Conservation (phyloP, 2,329 filamentous ascomycete species). For the Mycosphaerelloides madeirae region DNA sequence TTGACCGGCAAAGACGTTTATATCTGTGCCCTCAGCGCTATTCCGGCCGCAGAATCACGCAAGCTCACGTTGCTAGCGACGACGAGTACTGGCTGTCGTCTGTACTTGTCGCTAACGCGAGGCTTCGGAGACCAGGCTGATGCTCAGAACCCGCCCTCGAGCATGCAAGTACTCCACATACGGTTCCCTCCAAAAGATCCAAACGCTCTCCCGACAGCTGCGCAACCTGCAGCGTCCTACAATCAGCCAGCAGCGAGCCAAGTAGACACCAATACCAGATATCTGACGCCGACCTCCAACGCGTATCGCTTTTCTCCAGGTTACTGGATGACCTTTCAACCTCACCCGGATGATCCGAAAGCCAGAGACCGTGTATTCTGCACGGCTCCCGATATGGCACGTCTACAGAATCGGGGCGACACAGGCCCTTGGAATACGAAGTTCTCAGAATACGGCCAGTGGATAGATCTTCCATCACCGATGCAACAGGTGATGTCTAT, state of each 20-base stretch:
- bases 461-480: slow-evolving; percentile 68
- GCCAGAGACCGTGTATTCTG: slow-evolving; percentile 65
- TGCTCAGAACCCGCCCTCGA: slow-evolving; percentile 69
- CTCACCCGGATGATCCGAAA: slow-evolving; percentile 39
- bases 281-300: slow-evolving; percentile 34
- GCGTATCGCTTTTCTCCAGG: slow-evolving; percentile 68
- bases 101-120: slow-evolving; percentile 87
- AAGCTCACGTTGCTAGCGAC: slow-evolving; percentile 86
- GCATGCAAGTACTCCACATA: slow-evolving; percentile 97
- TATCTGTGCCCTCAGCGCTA: slow-evolving; percentile 81
- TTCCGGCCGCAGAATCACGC: slow-evolving; percentile 71
- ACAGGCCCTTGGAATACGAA: slow-evolving; percentile 49
- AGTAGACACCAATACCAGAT: slow-evolving; percentile 32
- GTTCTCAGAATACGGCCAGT: slow-evolving; percentile 76
- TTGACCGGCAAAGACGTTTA: slow-evolving; percentile 60
- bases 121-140: slow-evolving; percentile 59
- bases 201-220: slow-evolving; percentile 12
- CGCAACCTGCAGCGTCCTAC: slow-evolving; percentile 21
- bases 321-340: slow-evolving; percentile 82
- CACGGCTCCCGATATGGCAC: slow-evolving; percentile 79
- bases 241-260: slow-evolving; percentile 15
- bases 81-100: slow-evolving; percentile 81
- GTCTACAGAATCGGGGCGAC: slow-evolving; percentile 51
- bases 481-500: slow-evolving; percentile 76
- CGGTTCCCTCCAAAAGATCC: slow-evolving; percentile 71